These are phyloP conservation scores for Arachnomyces sp. DNA, from an alignment of 2,329 filamentous ascomycete genomes.

Conservation along the genomic window DNA sequence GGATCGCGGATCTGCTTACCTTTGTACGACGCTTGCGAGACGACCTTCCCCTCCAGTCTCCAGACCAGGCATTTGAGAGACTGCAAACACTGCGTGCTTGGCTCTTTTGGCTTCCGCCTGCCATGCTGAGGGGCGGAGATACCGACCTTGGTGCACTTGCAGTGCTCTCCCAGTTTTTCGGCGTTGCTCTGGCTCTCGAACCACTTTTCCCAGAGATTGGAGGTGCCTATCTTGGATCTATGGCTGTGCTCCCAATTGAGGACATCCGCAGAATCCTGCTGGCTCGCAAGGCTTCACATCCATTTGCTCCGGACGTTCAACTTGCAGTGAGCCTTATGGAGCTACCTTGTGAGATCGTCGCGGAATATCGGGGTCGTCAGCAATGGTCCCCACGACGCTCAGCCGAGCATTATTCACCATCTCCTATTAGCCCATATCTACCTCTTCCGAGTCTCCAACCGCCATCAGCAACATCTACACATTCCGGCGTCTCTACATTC, in stretches of 20 bases:
- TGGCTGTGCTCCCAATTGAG: conserved; percentile 74
- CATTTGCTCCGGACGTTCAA: conserved; percentile 51
- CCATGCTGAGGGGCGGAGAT: conserved; percentile 68
- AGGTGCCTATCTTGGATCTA: conserved; percentile 74
- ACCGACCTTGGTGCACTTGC: conserved; percentile 71
- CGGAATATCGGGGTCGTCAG: conserved; percentile 62
- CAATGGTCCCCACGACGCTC: conserved; percentile 48
- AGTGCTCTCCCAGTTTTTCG: conserved; percentile 86
- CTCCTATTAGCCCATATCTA: conserved; percentile 28
- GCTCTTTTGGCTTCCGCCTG: conserved; percentile 92
- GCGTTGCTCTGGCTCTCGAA: conserved; percentile 77
- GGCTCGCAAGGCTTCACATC: conserved; percentile 56
- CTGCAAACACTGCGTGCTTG: conserved; percentile 82
- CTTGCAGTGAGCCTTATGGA: conserved; percentile 63
- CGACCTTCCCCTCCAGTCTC: conserved; percentile 60
- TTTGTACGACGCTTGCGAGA: conserved; percentile 67
- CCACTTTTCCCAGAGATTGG: conserved; percentile 88
- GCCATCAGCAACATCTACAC: conserved; percentile 30
- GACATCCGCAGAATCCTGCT: conserved; percentile 73
- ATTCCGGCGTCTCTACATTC: conserved; percentile 31
- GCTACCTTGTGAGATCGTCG: conserved; percentile 61
- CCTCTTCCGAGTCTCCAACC: conserved; percentile 24
- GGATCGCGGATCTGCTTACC: conserved; percentile 61
- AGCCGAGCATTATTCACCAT: conserved; percentile 30
- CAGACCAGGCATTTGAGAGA: conserved; percentile 82